phyloP scores from a whole-genome alignment of 2,329 filamentous ascomycete species.

The Apiospora malaysiana region DNA sequence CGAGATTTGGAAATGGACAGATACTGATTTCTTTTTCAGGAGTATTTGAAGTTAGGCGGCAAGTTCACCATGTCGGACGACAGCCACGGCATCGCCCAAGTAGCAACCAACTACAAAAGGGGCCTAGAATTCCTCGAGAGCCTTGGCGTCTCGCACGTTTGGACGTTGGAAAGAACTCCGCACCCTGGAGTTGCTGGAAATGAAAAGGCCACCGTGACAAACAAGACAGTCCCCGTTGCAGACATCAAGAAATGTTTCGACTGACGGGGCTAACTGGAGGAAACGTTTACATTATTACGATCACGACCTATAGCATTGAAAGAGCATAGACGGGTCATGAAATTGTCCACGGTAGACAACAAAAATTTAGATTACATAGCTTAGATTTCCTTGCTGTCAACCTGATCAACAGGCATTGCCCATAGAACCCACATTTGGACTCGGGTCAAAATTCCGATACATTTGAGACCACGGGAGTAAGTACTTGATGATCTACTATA shows the following conservation, averaged over 20 bases:
- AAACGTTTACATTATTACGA: background rate
- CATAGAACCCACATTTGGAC: background rate
- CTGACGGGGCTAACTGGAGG: background rate
- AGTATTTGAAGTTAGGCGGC: constrained; percentile 75
- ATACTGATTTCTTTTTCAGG: constrained; percentile 48
- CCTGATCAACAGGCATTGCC: background rate
- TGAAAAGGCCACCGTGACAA: constrained; percentile 45
- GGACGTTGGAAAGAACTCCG: constrained; percentile 54
- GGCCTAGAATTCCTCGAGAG: constrained; percentile 73
- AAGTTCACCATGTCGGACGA: constrained; percentile 93
- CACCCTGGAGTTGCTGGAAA: constrained; percentile 36
- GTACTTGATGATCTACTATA: too few relatives aligned
- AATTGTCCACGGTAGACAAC: background rate
- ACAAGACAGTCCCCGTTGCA: constrained; percentile 50
- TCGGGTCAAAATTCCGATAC: background rate
- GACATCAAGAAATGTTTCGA: constrained; percentile 6
- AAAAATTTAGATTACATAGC: background rate
- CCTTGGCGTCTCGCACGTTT: constrained; percentile 69
- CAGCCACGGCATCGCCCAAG: constrained; percentile 85
- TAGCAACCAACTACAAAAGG: constrained; percentile 81
- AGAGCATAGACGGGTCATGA: background rate
- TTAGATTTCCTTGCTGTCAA: background rate
- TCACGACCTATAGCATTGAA: background rate
- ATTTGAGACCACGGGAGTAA: background rate
- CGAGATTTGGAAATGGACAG: background rate